phyloP scores from a whole-genome alignment of 306 rosid species.

The Begonia masoniana region DNA sequence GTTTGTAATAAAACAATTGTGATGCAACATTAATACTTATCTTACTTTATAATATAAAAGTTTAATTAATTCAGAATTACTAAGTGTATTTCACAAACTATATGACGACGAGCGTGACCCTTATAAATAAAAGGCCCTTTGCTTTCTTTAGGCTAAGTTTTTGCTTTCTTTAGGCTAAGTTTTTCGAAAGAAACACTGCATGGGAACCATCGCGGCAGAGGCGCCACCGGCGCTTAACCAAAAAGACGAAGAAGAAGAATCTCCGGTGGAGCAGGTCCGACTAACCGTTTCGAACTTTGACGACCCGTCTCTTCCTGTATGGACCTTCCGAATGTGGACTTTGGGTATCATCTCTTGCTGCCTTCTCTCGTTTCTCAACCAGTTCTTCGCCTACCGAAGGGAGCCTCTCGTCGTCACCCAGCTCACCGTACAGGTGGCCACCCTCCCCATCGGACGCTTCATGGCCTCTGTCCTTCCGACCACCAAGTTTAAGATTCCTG shows the following conservation, averaged over 20 bases:
- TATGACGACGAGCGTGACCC: too few relatives aligned
- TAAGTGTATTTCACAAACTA: too few relatives aligned
- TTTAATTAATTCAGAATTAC: too few relatives aligned
- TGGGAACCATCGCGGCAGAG: conserved; percentile 7
- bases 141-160: too few relatives aligned
- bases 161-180: too few relatives aligned
- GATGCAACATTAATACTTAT: too few relatives aligned
- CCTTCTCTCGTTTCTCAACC: conserved; percentile 61
- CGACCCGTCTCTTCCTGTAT: conserved; percentile 47
- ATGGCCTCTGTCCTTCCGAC: conserved; percentile 41
- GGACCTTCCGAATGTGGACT: conserved; percentile 93
- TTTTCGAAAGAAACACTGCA: not conserved
- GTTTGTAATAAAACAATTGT: too few relatives aligned
- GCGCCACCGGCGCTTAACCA: not conserved
- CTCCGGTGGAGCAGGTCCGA: conserved; percentile 62
- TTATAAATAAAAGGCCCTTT: too few relatives aligned
- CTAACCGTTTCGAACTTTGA: conserved; percentile 54
- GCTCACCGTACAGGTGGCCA: conserved; percentile 48
- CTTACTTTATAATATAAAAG: too few relatives aligned
- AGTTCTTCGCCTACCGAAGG: conserved; percentile 63
- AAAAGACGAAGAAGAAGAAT: conserved; percentile 28
- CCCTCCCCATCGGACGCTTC: conserved; percentile 62
- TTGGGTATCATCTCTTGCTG: conserved; percentile 46
- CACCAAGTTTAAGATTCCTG: conserved; percentile 30
- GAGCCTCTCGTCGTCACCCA: conserved; percentile 53